Conservation (phyloP, 2,329 filamentous ascomycete genomes). For the Drechslera avenae region DNA sequence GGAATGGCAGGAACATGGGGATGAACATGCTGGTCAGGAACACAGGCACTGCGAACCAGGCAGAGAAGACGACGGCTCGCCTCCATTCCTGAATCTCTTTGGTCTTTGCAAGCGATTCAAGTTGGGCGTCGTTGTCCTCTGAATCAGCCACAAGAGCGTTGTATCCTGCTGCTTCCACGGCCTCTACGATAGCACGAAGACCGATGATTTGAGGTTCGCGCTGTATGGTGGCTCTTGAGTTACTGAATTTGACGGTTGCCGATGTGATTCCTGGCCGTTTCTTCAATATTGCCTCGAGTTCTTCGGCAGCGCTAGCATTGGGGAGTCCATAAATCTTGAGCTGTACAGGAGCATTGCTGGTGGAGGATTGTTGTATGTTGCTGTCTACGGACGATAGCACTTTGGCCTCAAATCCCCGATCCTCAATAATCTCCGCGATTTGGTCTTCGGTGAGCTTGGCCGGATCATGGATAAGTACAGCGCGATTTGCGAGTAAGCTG, state of each 20-base stretch:
- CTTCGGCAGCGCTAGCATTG: slow-evolving; percentile 72
- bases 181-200: slow-evolving; percentile 79
- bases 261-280: slow-evolving; percentile 72
- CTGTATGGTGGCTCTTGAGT: slow-evolving; percentile 72
- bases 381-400: slow-evolving; percentile 77
- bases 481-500: slow-evolving; percentile 88
- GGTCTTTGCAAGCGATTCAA: slow-evolving; percentile 94
- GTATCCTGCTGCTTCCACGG: slow-evolving; percentile 79
- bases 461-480: slow-evolving; percentile 83
- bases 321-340: slow-evolving; percentile 84
- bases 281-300: slow-evolving; percentile 71
- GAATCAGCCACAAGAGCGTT: slow-evolving; percentile 89
- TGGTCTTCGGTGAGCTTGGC: slow-evolving; percentile 71
- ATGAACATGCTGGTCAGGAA: slow-evolving; percentile 92
- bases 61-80: slow-evolving; percentile 75
- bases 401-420: slow-evolving; percentile 84
- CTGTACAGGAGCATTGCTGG: slow-evolving; percentile 67
- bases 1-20: slow-evolving; percentile 76
- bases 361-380: slow-evolving; percentile 56
- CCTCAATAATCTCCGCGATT: slow-evolving; percentile 83
- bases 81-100: slow-evolving; percentile 95
- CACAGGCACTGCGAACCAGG: slow-evolving; percentile 85
- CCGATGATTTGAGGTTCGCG: slow-evolving; percentile 76
- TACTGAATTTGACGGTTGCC: slow-evolving; percentile 75
- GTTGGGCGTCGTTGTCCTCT: slow-evolving; percentile 94